Evolutionary conservation across 163 green algal species (phyloP).

Genomic region (Chlorella variabilis): DNA sequence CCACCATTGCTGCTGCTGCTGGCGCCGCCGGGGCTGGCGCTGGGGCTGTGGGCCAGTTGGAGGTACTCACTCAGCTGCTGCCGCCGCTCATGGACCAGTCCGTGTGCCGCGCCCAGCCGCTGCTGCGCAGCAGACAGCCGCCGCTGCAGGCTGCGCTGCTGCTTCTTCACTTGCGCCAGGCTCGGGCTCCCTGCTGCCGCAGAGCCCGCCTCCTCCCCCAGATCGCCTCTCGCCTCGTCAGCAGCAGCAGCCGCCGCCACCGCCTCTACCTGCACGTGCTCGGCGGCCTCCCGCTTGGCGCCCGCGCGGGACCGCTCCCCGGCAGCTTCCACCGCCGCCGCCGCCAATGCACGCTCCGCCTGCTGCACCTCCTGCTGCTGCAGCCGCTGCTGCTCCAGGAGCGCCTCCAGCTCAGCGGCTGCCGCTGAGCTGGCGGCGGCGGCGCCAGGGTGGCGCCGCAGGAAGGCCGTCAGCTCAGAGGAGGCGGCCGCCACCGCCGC

Average conservation of each 20-base stretch:
- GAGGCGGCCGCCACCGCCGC: not conserved
- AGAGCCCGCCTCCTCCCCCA: not conserved
- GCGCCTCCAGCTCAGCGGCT: not conserved
- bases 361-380: not conserved
- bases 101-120: slow-evolving; percentile 26
- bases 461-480: not conserved
- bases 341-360: not conserved
- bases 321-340: not conserved
- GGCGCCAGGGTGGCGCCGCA: not conserved
- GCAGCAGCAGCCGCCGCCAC: not conserved
- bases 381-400: not conserved
- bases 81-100: not conserved
- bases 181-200: not conserved
- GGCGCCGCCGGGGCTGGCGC: not conserved
- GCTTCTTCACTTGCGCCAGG: not conserved
- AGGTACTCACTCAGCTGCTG: slow-evolving; percentile 32
- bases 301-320: not conserved
- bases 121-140: not conserved
- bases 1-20: no score
- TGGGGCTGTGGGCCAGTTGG: not conserved
- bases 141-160: slow-evolving; percentile 9
- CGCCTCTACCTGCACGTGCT: slow-evolving; percentile 1
- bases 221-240: not conserved
- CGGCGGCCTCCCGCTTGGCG: slow-evolving; percentile 1
- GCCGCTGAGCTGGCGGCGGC: not conserved